phyloP scores from a whole-genome alignment of 768 basidiomycete species.

The Lactifluus rugatus region DNA sequence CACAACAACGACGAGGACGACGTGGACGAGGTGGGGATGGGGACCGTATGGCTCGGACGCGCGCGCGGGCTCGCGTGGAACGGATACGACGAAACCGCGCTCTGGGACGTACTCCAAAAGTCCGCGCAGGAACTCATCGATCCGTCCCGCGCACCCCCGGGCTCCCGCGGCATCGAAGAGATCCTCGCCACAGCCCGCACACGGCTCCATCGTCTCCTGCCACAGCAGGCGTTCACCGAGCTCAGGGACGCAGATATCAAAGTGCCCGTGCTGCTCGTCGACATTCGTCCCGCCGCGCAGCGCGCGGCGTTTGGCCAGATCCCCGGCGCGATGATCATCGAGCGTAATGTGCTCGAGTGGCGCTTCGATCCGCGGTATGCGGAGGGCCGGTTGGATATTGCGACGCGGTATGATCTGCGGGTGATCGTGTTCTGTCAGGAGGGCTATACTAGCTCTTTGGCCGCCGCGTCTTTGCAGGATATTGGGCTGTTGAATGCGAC shows the following conservation, averaged over 20 bases:
- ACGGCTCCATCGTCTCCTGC: constrained; percentile 52
- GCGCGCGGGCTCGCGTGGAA: constrained; percentile 47
- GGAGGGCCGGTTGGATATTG: constrained; percentile 49
- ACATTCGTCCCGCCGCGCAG: constrained; percentile 60
- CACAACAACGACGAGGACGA: too few relatives aligned
- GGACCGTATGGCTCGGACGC: constrained; percentile 31
- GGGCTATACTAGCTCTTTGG: constrained; percentile 63
- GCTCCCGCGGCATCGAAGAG: constrained; percentile 48
- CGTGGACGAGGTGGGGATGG: constrained; percentile 15
- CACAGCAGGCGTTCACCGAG: constrained; percentile 50
- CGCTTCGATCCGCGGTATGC: constrained; percentile 59
- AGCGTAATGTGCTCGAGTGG: constrained; percentile 74
- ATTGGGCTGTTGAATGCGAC: constrained; percentile 66
- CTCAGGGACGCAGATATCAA: constrained; percentile 37
- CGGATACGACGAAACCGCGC: constrained; percentile 52
- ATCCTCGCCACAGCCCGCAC: constrained; percentile 51
- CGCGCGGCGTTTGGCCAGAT: constrained; percentile 50
- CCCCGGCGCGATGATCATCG: constrained; percentile 59
- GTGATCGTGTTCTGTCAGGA: constrained; percentile 71
- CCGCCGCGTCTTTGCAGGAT: constrained; percentile 58
- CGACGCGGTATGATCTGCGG: constrained; percentile 64
- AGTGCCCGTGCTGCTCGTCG: constrained; percentile 65
- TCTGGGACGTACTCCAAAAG: constrained; percentile 65
- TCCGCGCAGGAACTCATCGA: constrained; percentile 49
- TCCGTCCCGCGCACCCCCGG: constrained; percentile 52